Evolutionary conservation across 768 basidiomycete genomes (phyloP).

Genomic region (Mycena alexandri): DNA sequence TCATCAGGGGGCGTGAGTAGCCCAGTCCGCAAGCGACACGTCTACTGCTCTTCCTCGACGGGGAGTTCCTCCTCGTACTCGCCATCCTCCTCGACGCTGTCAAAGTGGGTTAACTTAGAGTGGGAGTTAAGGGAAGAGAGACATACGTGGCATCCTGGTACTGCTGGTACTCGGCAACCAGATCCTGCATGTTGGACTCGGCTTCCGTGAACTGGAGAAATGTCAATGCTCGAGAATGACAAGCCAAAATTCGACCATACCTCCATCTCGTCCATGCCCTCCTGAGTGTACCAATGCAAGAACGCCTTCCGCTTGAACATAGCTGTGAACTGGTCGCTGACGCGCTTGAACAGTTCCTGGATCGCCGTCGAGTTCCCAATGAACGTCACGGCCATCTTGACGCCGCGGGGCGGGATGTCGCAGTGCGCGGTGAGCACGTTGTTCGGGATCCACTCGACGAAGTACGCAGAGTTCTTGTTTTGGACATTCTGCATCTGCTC

Average conservation of each 20-base stretch:
- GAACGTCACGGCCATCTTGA: conserved; percentile 98
- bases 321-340: conserved; percentile 97
- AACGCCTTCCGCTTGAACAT: conserved; percentile 99
- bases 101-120: conserved; percentile 29
- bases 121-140: not conserved
- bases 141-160: conserved; percentile 95
- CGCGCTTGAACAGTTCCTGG: conserved; percentile 99
- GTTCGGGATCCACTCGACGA: conserved; percentile 99
- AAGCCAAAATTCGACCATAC: conserved; percentile 47
- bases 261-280: conserved; percentile 99
- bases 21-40: not conserved
- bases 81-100: conserved; percentile 86
- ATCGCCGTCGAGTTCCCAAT: conserved; percentile 98
- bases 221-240: conserved; percentile 1
- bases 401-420: conserved; percentile 95
- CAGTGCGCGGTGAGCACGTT: conserved; percentile 98
- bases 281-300: conserved; percentile 99
- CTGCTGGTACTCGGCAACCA: conserved; percentile 98
- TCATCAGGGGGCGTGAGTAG: conserved; percentile 16
- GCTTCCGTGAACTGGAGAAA: conserved; percentile 88
- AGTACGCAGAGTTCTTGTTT: conserved; percentile 98
- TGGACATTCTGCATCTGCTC: conserved; percentile 99
- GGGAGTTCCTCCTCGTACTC: conserved; percentile 88
- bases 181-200: conserved; percentile 99
- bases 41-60: conserved; percentile 65